A percentile compares a stretch with the other conserved stretches of the same genome.
Evolutionary conservation across 805 yeast species (phyloP).

Genomic region (Candida methanosorbosa): DNA sequence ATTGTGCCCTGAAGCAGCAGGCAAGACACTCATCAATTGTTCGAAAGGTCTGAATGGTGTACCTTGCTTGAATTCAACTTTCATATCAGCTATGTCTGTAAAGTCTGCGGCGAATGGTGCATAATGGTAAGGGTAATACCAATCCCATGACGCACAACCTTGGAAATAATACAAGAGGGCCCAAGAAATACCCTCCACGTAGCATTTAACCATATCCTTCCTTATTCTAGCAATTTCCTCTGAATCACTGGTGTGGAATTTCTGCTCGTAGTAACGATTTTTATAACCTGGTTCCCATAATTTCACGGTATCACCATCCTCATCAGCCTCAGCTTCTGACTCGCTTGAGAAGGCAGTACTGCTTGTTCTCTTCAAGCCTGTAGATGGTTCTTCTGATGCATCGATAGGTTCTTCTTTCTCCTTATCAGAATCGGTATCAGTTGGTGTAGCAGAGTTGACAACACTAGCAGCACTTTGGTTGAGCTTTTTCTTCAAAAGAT

Average conservation of each 20-base stretch:
- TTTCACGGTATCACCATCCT: conserved; percentile 42
- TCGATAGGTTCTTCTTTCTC: conserved; percentile 17
- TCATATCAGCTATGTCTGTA: conserved; percentile 38
- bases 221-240: conserved; percentile 47
- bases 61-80: conserved; percentile 55
- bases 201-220: conserved; percentile 55
- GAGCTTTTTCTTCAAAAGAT: conserved; percentile 13
- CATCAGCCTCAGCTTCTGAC: conserved; percentile 31
- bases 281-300: conserved; percentile 85
- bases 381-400: conserved; percentile 12
- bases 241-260: conserved; percentile 51
- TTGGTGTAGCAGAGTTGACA: conserved; percentile 8
- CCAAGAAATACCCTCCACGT: conserved; percentile 97
- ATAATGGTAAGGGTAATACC: conserved; percentile 96
- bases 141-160: conserved; percentile 97
- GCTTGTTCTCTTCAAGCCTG: conserved; percentile 14
- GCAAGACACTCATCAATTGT: conserved; percentile 90
- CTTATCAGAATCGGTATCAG: conserved; percentile 3
- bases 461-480: conserved; percentile 16
- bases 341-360: conserved; percentile 17
- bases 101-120: conserved; percentile 97
- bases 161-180: conserved; percentile 87
- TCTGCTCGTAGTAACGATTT: conserved; percentile 68
- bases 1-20: conserved; percentile 86
- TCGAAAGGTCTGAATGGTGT: conserved; percentile 85